Percentiles rank a stretch among this genome's conserved stretches.
phyloP scores from a whole-genome alignment of 2,329 filamentous ascomycete genomes.

The Aspergillus fischeri region DNA sequence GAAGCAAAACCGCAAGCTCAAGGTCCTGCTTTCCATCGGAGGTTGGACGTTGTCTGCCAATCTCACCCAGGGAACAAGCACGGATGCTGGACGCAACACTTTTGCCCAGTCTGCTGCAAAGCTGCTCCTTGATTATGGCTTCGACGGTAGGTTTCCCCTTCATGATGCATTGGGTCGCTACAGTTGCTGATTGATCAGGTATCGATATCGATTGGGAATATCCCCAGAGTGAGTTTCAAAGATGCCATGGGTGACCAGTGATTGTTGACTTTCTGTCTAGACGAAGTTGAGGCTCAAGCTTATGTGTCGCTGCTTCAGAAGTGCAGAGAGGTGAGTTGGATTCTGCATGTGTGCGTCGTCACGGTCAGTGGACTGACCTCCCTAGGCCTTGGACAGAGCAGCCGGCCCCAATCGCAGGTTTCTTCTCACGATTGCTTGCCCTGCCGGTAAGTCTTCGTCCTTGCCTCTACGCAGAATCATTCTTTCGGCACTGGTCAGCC shows the following conservation, averaged over 20 bases:
- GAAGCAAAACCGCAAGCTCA: constrained; percentile 69
- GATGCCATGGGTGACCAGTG: background rate
- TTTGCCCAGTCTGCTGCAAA: constrained; percentile 71
- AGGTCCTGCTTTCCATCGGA: constrained; percentile 76
- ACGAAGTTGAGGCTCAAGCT: constrained; percentile 41
- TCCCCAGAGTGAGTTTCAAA: constrained; percentile 30
- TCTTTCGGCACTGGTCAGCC: background rate
- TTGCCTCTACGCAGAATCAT: background rate
- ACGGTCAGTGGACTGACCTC: background rate
- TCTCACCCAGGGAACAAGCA: constrained; percentile 66
- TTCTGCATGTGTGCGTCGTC: background rate
- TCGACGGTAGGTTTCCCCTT: constrained; percentile 45
- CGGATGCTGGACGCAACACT: constrained; percentile 54
- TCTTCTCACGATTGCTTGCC: constrained; percentile 48
- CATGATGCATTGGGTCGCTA: background rate
- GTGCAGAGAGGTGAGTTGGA: constrained; percentile 34
- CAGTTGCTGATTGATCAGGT: constrained; percentile 18
- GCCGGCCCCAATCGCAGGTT: constrained; percentile 42
- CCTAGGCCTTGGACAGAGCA: constrained; percentile 34
- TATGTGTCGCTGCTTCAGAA: constrained; percentile 42
- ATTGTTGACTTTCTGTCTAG: constrained; percentile 19
- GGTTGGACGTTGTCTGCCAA: constrained; percentile 78
- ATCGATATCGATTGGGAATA: constrained; percentile 49
- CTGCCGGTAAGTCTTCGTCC: constrained; percentile 33
- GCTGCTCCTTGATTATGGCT: constrained; percentile 74